A percentile compares a stretch with the other conserved stretches of the same genome.
phyloP scores from a whole-genome alignment of 2,329 filamentous ascomycete genomes.

The Dothidotthia symphoricarpi region DNA sequence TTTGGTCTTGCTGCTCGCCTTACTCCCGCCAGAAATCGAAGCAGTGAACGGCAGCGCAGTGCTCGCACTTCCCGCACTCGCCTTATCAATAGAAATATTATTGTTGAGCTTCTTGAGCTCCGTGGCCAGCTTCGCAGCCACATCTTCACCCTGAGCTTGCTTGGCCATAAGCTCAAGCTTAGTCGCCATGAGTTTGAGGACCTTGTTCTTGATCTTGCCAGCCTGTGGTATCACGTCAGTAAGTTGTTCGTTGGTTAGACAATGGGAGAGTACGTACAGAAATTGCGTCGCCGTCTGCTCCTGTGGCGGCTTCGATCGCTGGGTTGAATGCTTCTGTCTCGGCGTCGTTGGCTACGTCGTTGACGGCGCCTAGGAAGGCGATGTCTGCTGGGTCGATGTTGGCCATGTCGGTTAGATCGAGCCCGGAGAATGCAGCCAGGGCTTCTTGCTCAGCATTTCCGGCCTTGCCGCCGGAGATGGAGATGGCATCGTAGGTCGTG shows the following conservation, averaged over 20 bases:
- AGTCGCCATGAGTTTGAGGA: slow-evolving; percentile 57
- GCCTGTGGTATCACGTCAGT: slow-evolving; percentile 34
- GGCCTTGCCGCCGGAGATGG: slow-evolving; percentile 52
- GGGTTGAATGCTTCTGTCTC: slow-evolving; percentile 57
- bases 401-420: slow-evolving; percentile 48
- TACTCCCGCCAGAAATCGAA: slow-evolving; percentile 23
- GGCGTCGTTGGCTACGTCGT: slow-evolving; percentile 55
- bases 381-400: slow-evolving; percentile 51
- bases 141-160: slow-evolving; percentile 53
- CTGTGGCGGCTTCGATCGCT: slow-evolving; percentile 50
- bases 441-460: slow-evolving; percentile 57
- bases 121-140: slow-evolving; percentile 45
- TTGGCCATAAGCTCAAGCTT: slow-evolving; percentile 54
- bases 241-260: no score
- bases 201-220: slow-evolving; percentile 63
- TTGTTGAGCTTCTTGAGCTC: slow-evolving; percentile 55
- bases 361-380: slow-evolving; percentile 53
- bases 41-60: slow-evolving; percentile 31
- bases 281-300: slow-evolving; percentile 47
- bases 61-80: slow-evolving; percentile 49
- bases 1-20: slow-evolving; percentile 1
- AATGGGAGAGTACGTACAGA: slow-evolving; percentile 14
- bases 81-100: slow-evolving; percentile 52
- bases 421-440: slow-evolving; percentile 55
- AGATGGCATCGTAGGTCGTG: slow-evolving; percentile 45